phyloP scores from a whole-genome alignment of 1,284 basidiomycete genomes.

The Peniophora sp. region DNA sequence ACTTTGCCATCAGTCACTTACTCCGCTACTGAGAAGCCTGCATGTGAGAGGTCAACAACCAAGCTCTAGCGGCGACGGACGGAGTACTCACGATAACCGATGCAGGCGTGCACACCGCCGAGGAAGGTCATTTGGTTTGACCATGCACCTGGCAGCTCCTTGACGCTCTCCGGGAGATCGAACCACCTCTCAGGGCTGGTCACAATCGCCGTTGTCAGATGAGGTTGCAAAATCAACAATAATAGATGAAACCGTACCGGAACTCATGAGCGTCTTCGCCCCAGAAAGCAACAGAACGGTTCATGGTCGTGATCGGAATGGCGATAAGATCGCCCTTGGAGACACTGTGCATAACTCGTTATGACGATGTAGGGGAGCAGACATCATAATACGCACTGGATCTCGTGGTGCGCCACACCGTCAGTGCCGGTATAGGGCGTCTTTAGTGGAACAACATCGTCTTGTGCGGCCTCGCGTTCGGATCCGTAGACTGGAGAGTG shows the following conservation, averaged over 20 bases:
- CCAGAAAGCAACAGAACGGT: constrained; percentile 41
- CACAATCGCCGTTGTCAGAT: background rate
- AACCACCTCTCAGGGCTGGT: constrained; percentile 28
- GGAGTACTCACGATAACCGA: constrained; percentile 25
- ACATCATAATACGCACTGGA: background rate
- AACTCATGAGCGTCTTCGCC: constrained; percentile 47
- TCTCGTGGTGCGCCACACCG: constrained; percentile 19
- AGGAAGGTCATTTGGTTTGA: constrained; percentile 33
- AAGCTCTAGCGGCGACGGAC: too few species aligned
- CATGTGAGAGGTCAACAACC: too few species aligned
- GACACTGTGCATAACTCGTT: constrained; percentile 18
- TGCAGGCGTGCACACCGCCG: constrained; percentile 27
- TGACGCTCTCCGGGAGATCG: constrained; percentile 12
- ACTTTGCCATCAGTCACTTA: too few species aligned
- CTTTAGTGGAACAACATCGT: constrained; percentile 30
- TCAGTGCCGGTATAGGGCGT: constrained; percentile 24
- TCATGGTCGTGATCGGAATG: constrained; percentile 40
- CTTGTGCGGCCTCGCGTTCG: constrained; percentile 19
- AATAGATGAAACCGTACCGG: constrained; percentile 24
- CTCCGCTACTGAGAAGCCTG: too few species aligned
- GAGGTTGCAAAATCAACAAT: background rate
- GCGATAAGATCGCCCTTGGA: constrained; percentile 35
- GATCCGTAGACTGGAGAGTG: constrained; percentile 27
- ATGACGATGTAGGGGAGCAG: background rate
- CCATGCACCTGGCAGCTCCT: constrained; percentile 27